These are phyloP conservation scores for Torrubiella hemipterigena DNA, from an alignment of 2,329 filamentous ascomycete genomes.

Conservation along the genomic window DNA sequence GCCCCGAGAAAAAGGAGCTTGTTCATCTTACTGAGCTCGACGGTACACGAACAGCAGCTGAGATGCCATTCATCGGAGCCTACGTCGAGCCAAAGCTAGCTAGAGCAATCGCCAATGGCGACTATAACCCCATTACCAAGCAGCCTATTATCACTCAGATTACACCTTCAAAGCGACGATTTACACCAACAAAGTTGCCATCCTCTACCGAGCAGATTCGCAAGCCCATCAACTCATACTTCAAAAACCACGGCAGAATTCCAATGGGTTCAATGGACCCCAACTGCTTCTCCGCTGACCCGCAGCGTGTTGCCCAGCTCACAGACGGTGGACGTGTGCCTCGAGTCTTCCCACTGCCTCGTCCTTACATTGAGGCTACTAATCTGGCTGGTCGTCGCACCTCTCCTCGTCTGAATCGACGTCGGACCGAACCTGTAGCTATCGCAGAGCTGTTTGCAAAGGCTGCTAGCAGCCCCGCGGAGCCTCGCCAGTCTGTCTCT, in stretches of 20 bases:
- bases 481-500: too few relatives aligned
- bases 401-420: slow-evolving; percentile 30
- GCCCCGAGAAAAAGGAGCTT: slow-evolving; percentile 56
- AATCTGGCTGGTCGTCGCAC: slow-evolving; percentile 13
- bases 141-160: slow-evolving; percentile 35
- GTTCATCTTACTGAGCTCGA: slow-evolving; percentile 64
- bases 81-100: slow-evolving; percentile 60
- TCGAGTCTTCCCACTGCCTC: slow-evolving; percentile 45
- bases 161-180: slow-evolving; percentile 29
- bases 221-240: slow-evolving; percentile 44
- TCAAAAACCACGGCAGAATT: slow-evolving; percentile 36
- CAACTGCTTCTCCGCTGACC: slow-evolving; percentile 46
- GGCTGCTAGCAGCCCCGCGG: slow-evolving; percentile 7
- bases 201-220: slow-evolving; percentile 11
- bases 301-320: slow-evolving; percentile 32
- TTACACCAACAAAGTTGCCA: slow-evolving; percentile 21
- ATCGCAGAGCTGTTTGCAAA: slow-evolving; percentile 15
- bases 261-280: slow-evolving; percentile 52
- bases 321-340: slow-evolving; percentile 38
- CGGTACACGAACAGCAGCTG: slow-evolving; percentile 48
- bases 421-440: slow-evolving; percentile 39
- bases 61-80: slow-evolving; percentile 72
- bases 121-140: slow-evolving; percentile 86
- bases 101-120: slow-evolving; percentile 62
- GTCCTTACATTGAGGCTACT: slow-evolving; percentile 37